Evolutionary conservation across 108 stramenopile genomes (phyloP).

Genomic region (Nitzschia sp.): DNA sequence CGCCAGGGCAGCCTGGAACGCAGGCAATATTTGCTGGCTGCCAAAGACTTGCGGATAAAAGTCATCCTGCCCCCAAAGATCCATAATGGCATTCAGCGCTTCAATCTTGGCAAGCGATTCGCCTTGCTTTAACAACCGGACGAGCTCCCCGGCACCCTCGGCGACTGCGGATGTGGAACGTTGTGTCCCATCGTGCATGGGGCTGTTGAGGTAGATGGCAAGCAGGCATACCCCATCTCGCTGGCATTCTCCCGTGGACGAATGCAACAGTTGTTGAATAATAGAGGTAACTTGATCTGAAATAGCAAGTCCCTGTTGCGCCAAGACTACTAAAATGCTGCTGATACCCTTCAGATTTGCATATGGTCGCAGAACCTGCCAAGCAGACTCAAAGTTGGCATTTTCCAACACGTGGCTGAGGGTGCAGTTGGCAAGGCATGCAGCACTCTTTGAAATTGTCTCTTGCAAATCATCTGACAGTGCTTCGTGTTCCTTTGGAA

Average conservation of each 20-base stretch:
- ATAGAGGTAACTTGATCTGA: constrained; percentile 5
- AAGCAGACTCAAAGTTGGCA: constrained; percentile 8
- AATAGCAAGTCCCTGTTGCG: not conserved
- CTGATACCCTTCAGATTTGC: not conserved
- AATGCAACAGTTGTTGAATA: constrained; percentile 6
- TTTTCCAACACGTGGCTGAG: constrained; percentile 16
- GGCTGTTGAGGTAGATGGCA: not conserved
- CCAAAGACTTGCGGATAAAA: constrained; percentile 54
- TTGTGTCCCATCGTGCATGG: too few species aligned
- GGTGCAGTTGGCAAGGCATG: constrained; percentile 31
- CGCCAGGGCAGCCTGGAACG: constrained; percentile 4
- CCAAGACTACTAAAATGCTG: constrained; percentile 7
- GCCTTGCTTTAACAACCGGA: not conserved
- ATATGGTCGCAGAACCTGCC: constrained; percentile 4
- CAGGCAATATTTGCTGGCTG: constrained; percentile 35
- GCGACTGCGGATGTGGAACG: not conserved
- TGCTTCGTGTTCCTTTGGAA: not conserved
- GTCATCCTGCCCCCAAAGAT: constrained; percentile 70
- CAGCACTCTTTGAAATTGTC: constrained; percentile 24
- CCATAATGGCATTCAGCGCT: constrained; percentile 62
- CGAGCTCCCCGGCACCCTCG: not conserved
- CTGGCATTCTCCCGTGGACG: constrained; percentile 11
- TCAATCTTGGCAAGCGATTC: constrained; percentile 28
- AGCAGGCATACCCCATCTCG: constrained; percentile 16
- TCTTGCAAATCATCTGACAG: constrained; percentile 26